Evolutionary conservation across 805 yeast species (phyloP).

Genomic region (Candida dendrica): DNA sequence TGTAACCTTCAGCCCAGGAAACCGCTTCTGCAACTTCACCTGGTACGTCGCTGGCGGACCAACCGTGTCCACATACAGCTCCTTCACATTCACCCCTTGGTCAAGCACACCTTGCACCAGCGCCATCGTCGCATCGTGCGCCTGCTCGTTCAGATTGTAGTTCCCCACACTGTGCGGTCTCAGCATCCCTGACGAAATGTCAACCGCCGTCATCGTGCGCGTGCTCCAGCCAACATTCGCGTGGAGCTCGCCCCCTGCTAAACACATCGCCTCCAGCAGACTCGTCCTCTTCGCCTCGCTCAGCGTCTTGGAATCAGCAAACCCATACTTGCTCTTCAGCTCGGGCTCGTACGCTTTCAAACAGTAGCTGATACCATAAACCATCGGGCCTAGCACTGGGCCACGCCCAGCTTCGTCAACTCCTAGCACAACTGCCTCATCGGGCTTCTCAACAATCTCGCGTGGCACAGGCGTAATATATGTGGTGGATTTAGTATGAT

Average conservation of each 20-base stretch:
- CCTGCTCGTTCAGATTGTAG: slow-evolving; percentile 84
- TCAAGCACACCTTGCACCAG: slow-evolving; percentile 61
- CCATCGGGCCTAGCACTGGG: slow-evolving; percentile 98
- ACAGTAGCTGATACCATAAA: slow-evolving; percentile 83
- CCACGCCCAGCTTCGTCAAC: slow-evolving; percentile 99
- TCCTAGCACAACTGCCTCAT: slow-evolving; percentile 53
- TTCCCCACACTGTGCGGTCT: slow-evolving; percentile 43
- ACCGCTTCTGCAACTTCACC: slow-evolving; percentile 57
- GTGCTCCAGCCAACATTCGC: slow-evolving; percentile 82
- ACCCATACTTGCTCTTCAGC: slow-evolving; percentile 56
- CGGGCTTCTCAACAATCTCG: slow-evolving; percentile 23
- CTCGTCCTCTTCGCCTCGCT: slow-evolving; percentile 63
- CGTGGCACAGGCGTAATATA: slow-evolving; percentile 45
- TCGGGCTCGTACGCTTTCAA: slow-evolving; percentile 39
- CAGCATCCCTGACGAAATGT: slow-evolving; percentile 86
- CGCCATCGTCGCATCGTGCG: slow-evolving; percentile 87
- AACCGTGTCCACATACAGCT: slow-evolving; percentile 89
- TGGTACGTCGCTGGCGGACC: slow-evolving; percentile 91
- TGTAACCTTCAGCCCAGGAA: slow-evolving; percentile 65
- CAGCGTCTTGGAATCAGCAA: slow-evolving; percentile 88
- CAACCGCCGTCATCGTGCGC: slow-evolving; percentile 76
- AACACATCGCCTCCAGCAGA: slow-evolving; percentile 54
- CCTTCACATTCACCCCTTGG: slow-evolving; percentile 55
- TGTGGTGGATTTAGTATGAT: slow-evolving; percentile 36
- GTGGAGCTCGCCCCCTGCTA: slow-evolving; percentile 33